A percentile compares a stretch with the other conserved stretches of the same genome.
These are phyloP conservation scores for Encephalitozoon intestinalis DNA, from an alignment of 371 early-diverging fungal species.

Conservation along the genomic window DNA sequence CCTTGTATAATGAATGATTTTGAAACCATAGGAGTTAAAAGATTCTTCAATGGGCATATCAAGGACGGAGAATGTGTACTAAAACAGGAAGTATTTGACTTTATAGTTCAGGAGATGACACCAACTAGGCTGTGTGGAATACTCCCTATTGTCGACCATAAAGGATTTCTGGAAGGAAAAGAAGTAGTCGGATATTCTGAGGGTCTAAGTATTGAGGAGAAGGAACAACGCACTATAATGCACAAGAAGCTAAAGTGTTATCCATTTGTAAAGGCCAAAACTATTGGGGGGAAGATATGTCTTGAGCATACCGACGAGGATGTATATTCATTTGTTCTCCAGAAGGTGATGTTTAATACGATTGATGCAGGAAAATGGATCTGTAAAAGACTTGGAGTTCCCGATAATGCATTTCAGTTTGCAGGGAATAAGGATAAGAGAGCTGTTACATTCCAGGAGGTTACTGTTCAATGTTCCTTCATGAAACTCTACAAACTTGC, in stretches of 20 bases:
- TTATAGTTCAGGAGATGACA: slow-evolving; percentile 54
- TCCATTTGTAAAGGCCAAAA: slow-evolving; percentile 49
- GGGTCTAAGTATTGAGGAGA: background rate
- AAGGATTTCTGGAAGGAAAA: slow-evolving; percentile 12
- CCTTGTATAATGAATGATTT: background rate
- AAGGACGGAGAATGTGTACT: background rate
- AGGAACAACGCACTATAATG: slow-evolving; percentile 45
- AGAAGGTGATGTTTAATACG: slow-evolving; percentile 50
- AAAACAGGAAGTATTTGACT: slow-evolving; percentile 51
- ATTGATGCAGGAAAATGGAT: slow-evolving; percentile 41
- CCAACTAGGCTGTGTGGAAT: background rate
- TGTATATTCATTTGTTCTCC: slow-evolving; percentile 43
- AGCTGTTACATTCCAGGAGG: slow-evolving; percentile 78
- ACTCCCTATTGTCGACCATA: slow-evolving; percentile 15
- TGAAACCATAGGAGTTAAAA: slow-evolving; percentile 7
- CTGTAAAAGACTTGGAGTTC: slow-evolving; percentile 51
- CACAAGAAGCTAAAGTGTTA: slow-evolving; percentile 42
- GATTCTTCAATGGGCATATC: background rate
- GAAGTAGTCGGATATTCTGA: background rate
- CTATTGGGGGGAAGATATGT: slow-evolving; percentile 21
- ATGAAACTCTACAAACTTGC: slow-evolving; percentile 38
- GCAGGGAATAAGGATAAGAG: slow-evolving; percentile 97
- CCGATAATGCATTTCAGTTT: slow-evolving; percentile 64
- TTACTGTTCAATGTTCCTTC: slow-evolving; percentile 64
- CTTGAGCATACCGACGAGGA: slow-evolving; percentile 7